These are phyloP conservation scores for Thalia dealbata DNA, from an alignment of 176 grass and related monocot genomes.

Conservation along the genomic window DNA sequence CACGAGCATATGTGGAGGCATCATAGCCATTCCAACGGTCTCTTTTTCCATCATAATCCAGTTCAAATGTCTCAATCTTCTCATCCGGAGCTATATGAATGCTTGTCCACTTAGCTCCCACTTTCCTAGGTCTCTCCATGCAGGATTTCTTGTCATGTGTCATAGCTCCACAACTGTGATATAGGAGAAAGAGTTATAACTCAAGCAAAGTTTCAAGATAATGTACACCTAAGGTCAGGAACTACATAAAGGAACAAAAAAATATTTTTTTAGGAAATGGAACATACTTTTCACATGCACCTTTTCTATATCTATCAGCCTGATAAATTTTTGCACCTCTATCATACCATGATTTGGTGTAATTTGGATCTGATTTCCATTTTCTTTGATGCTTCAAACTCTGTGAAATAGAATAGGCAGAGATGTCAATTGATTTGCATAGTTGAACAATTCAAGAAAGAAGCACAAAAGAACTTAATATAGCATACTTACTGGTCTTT, in stretches of 20 bases:
- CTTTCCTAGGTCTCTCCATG: slow-evolving; percentile 67
- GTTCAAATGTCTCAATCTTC: slow-evolving; percentile 85
- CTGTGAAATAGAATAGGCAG: neutral
- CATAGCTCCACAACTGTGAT: slow-evolving; percentile 79
- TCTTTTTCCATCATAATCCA: slow-evolving; percentile 93
- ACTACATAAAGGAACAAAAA: neutral
- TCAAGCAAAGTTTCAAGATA: neutral
- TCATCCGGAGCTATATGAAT: slow-evolving; percentile 79
- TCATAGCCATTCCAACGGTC: slow-evolving; percentile 96
- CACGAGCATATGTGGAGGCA: slow-evolving; percentile 64
- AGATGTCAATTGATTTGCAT: neutral
- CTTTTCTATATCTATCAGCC: slow-evolving; percentile 72
- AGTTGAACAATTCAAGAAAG: neutral
- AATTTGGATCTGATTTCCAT: slow-evolving; percentile 89
- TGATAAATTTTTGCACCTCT: slow-evolving; percentile 69
- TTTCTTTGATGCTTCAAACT: slow-evolving; percentile 64
- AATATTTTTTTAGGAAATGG: slow-evolving; percentile 17
- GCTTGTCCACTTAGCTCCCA: slow-evolving; percentile 71
- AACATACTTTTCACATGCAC: slow-evolving; percentile 58
- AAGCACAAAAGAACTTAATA: neutral
- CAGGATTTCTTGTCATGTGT: slow-evolving; percentile 80
- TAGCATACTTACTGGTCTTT: slow-evolving; percentile 47
- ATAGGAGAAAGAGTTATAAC: neutral
- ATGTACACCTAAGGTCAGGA: neutral
- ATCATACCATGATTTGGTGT: slow-evolving; percentile 82